Conservation (phyloP, 164 flowering plant genomes). For the Berberis vulgaris region DNA sequence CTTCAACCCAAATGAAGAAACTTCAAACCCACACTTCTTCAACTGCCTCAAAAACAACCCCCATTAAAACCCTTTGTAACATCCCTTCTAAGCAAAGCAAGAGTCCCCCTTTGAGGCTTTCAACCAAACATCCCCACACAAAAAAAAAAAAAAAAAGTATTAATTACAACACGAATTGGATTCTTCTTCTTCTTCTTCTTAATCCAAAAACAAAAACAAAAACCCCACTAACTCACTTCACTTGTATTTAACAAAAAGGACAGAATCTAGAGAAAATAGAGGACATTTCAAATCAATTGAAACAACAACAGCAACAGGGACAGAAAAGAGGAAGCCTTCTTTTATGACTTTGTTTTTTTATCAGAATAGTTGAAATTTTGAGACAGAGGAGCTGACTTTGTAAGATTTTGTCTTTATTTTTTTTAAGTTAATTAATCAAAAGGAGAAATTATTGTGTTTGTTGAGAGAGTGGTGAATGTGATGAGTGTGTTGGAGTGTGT, state of each 20-base stretch:
- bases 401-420: not conserved
- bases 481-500: not conserved
- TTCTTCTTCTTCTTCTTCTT: not conserved
- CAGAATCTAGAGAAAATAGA: slow-evolving; percentile 17
- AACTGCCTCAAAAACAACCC: slow-evolving; percentile 13
- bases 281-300: not conserved
- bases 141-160: no score
- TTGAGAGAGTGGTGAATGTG: not conserved
- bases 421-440: not conserved
- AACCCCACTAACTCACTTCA: not conserved
- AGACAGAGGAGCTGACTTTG: slow-evolving; percentile 23
- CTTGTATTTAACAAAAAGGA: not conserved
- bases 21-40: slow-evolving; percentile 15
- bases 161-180: not conserved
- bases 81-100: slow-evolving; percentile 38
- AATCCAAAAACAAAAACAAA: not conserved
- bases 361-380: not conserved
- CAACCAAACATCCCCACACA: no score
- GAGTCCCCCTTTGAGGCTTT: no score
- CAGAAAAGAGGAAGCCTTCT: not conserved
- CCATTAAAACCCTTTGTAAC: not conserved
- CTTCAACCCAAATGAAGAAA: slow-evolving; percentile 1
- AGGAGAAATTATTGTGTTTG: not conserved
- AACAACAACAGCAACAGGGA: slow-evolving; percentile 11
- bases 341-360: no score